A percentile compares a stretch with the other conserved stretches of the same genome.
These are phyloP conservation scores for Mastigamoeba balamuthi DNA, from an alignment of 78 protist genomes.

Conservation along the genomic window DNA sequence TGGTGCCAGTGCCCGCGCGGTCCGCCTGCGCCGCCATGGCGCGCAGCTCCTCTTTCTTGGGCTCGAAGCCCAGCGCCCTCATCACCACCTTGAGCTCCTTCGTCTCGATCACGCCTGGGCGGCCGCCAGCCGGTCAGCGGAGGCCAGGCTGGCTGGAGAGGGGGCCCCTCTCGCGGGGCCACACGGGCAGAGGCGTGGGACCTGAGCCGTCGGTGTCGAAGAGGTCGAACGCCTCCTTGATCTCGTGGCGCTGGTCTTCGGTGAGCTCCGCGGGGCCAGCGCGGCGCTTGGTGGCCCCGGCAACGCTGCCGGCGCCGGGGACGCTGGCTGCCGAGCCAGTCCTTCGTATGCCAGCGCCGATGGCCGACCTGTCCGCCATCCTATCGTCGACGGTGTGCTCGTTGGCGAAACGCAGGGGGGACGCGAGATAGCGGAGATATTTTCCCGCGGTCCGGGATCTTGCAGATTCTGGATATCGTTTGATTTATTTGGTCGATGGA, in stretches of 20 bases:
- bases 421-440: too few relatives aligned
- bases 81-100: constrained; percentile 90
- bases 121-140: too few relatives aligned
- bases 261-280: constrained; percentile 75
- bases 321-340: too few relatives aligned
- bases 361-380: too few relatives aligned
- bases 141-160: not conserved
- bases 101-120: constrained; percentile 74
- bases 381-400: too few relatives aligned
- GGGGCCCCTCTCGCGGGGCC: not conserved
- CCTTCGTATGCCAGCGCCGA: too few relatives aligned
- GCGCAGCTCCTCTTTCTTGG: constrained; percentile 78
- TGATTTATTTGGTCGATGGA: too few relatives aligned
- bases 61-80: constrained; percentile 93
- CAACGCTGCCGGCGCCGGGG: too few relatives aligned
- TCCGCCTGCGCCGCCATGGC: constrained; percentile 80
- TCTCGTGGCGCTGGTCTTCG: constrained; percentile 74
- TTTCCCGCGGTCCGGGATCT: too few relatives aligned
- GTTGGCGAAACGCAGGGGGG: too few relatives aligned
- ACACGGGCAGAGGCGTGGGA: not conserved
- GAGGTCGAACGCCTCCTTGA: constrained; percentile 79
- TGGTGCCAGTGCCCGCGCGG: constrained; percentile 62
- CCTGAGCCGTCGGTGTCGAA: constrained; percentile 70
- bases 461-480: too few relatives aligned
- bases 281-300: too few relatives aligned